Evolutionary conservation across 176 grass and related monocot species (phyloP).

Genomic region (Aechmea fasciata): DNA sequence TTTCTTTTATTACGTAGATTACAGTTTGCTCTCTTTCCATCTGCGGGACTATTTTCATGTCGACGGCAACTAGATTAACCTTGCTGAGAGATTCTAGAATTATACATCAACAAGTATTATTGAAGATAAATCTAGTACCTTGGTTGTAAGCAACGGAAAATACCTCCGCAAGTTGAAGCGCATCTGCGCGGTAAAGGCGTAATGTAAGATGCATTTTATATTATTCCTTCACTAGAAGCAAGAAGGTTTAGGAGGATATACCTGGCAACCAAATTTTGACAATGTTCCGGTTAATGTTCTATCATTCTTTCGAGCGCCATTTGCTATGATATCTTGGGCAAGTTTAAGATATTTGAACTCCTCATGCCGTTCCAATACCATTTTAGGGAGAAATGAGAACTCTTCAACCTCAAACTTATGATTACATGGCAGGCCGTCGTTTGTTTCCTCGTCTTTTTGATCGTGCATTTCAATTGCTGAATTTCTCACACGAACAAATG

Average conservation of each 20-base stretch:
- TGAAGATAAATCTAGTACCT: constrained; percentile 34
- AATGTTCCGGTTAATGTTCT: constrained; percentile 82
- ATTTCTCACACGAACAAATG: constrained; percentile 50
- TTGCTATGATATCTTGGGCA: constrained; percentile 62
- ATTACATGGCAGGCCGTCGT: constrained; percentile 12
- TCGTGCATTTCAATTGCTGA: constrained; percentile 25
- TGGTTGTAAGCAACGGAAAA: constrained; percentile 76
- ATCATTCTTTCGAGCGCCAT: constrained; percentile 58
- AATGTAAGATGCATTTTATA: constrained; percentile 12
- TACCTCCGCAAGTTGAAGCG: constrained; percentile 80
- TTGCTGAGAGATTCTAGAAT: constrained; percentile 10
- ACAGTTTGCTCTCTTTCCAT: too few species aligned
- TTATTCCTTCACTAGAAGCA: constrained; percentile 1
- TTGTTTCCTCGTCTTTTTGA: constrained; percentile 28
- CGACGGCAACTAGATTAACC: not conserved
- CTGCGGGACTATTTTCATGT: too few species aligned
- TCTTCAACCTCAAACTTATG: constrained; percentile 56
- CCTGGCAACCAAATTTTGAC: constrained; percentile 91
- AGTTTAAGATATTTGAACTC: constrained; percentile 76
- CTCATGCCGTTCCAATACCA: constrained; percentile 57
- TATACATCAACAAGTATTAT: not conserved
- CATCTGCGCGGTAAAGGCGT: constrained; percentile 36
- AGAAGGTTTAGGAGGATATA: constrained; percentile 20
- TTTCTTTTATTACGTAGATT: too few species aligned
- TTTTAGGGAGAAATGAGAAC: constrained; percentile 70